Base-by-base conservation (phyloP, 768 basidiomycete species). In the Naganishia onofrii region DNA sequence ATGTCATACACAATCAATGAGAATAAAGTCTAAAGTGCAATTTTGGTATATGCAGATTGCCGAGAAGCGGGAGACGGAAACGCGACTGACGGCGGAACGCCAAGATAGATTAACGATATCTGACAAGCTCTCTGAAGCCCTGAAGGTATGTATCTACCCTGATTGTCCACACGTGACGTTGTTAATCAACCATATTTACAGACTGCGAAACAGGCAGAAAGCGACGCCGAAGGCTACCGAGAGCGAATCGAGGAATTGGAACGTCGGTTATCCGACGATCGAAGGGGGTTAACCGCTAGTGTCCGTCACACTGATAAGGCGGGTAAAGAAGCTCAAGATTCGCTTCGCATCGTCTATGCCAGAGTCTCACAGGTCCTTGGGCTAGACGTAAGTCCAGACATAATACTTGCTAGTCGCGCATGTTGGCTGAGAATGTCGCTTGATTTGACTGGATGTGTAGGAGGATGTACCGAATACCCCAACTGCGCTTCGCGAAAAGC, bases 401-500 rank as follows among this genome's bases (percentile, higher is more conserved):
- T 28, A 38, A 29, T 52, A 5, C 19, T 21, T 29, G 28, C 42
- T 44, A 10, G 31, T 42, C 1, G 21, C 6, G 23, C 23, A 8
- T 58, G 10, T 19, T 34, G 31, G 5, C 26, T 56, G 31, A 36
- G 23, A 1, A 32, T 7, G 28, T 5, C 32, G 23, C 31, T 23
- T 34, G 42, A 55, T 13, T 51, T 23, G 48, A 7, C 13, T 51
- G 21, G 2, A 51, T 51, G 48, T 26, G 15, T 44, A 81, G 80
- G 81, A 82, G 36, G 73, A 76, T 31, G 78, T 76, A 5, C 80
- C 80, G 13, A 92, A 92, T 26, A 95, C 95, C 81, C 96, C 97
- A 76, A 83, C 86, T 73, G 89, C 93, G 67, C 96, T 99, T 84
- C 91, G 95, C 74, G 93, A 96, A 81, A 93, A 93, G 74, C 86